A percentile compares a stretch with the other conserved stretches of the same genome.
Conservation (phyloP, 1,139 yeast genomes). For the Taiozyma sp. region DNA sequence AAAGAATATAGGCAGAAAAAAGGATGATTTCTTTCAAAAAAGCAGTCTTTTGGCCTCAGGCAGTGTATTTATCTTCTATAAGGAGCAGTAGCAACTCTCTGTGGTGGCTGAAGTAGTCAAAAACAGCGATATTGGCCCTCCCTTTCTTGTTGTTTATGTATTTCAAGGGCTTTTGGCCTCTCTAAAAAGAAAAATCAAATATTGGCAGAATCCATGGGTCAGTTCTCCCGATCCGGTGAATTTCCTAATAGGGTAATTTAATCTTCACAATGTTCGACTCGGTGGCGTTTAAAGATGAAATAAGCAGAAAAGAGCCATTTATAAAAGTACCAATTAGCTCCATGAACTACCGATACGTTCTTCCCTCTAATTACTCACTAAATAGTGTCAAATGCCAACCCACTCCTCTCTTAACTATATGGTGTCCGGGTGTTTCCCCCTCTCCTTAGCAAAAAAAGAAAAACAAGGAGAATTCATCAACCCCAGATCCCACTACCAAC, state of each 20-base stretch:
- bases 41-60: neutral
- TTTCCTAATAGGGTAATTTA: neutral
- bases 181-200: neutral
- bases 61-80: neutral
- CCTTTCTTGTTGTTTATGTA: neutral
- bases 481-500: neutral
- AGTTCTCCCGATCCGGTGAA: neutral
- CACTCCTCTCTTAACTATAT: neutral
- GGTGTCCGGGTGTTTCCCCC: neutral
- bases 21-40: neutral
- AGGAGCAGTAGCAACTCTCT: neutral
- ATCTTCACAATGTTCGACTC: neutral
- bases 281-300: neutral
- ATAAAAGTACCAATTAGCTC: too few species aligned
- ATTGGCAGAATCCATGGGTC: neutral
- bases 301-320: too few species aligned
- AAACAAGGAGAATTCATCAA: neutral
- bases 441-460: neutral
- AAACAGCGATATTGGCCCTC: neutral
- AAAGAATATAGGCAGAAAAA: neutral
- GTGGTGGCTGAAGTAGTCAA: neutral
- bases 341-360: too few species aligned
- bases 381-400: too few species aligned
- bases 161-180: neutral
- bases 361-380: too few species aligned